Percentiles rank a stretch among this genome's conserved stretches.
Evolutionary conservation across 345 rosid species (phyloP).

Genomic region (Carallia pectinifolia): DNA sequence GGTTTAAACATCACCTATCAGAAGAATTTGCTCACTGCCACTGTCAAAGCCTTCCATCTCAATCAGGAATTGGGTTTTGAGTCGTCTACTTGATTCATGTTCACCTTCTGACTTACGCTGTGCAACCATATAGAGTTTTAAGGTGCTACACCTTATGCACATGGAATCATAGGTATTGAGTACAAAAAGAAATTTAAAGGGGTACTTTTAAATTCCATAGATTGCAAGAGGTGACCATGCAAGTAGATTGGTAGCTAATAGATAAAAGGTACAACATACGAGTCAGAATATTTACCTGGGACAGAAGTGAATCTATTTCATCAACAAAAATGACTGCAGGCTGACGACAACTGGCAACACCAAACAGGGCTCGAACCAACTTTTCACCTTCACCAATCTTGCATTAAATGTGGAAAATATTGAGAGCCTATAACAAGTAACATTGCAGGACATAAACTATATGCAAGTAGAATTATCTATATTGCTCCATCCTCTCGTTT

Average conservation of each 20-base stretch:
- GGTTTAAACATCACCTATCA: constrained; percentile 63
- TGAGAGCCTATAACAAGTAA: no score
- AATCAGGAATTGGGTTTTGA: constrained; percentile 90
- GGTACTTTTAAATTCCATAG: background rate
- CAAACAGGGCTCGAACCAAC: constrained; percentile 96
- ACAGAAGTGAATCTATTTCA: constrained; percentile 95
- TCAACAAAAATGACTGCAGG: constrained; percentile 98
- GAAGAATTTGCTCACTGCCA: constrained; percentile 84
- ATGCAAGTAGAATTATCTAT: background rate
- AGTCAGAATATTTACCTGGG: constrained; percentile 60
- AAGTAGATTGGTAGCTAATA: background rate
- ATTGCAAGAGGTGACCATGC: background rate
- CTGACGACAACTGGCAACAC: constrained; percentile 97
- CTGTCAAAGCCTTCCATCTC: constrained; percentile 98
- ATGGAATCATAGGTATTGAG: background rate
- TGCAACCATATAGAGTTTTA: constrained; percentile 29
- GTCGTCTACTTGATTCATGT: constrained; percentile 94
- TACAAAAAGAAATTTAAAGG: background rate
- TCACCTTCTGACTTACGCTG: constrained; percentile 99
- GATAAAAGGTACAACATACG: background rate
- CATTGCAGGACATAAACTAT: background rate
- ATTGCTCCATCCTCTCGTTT: background rate
- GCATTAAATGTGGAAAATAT: constrained; percentile 7
- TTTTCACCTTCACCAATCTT: constrained; percentile 99
- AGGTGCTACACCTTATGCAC: constrained; percentile 5